Evolutionary conservation across 2,329 filamentous ascomycete genomes (phyloP), one percentile per base, ranked within the genome.

Genomic region (Sclerotinia subarctica): DNA sequence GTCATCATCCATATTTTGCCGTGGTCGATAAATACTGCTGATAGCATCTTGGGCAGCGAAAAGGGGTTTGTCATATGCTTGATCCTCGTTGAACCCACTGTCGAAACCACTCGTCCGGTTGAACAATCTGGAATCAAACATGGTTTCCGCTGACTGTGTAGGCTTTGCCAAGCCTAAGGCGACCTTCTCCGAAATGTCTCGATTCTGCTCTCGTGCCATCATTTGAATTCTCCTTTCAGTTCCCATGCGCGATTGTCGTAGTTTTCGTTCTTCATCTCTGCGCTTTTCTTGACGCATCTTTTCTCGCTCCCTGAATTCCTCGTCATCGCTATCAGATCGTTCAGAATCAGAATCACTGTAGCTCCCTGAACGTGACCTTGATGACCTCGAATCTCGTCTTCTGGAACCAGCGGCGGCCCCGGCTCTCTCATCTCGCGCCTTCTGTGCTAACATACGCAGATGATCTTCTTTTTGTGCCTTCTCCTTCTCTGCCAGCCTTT

Each of bases 81-180:
- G 95, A 78, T 99, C 95, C 79, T 99, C 95, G 79, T 99, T 99
- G 84, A 97, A 93, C 0, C 94, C 95, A 64, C 89, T 86, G 73
- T 93, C 90, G 77, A 99, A 96, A 0, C 95, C 95, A 74, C 91
- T 94, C 7, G 89, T 90, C 80, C 96, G 93, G 80, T 98, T 97
- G 81, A 99, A 99, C 42, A 99, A 81, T 52, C 95, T 86, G 2
- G 93, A 96, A 81, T 99, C 95, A 81, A 96, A 99, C 95, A 98
- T 98, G 32, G 91, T 89, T 79, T 99, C 95, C 67, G 90, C 90
- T 63, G 89, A 91, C 77, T 95, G 91, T 5, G 95, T 97, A 3
- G 95, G 95, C 79, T 98, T 99, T 7, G 95, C 95, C 60, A 98
- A 81, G 4, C 95, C 95, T 7, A 99, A 85, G 1, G 95, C 95